phyloP scores from a whole-genome alignment of 176 grass and related monocot genomes.

The Metroxylon sagu region DNA sequence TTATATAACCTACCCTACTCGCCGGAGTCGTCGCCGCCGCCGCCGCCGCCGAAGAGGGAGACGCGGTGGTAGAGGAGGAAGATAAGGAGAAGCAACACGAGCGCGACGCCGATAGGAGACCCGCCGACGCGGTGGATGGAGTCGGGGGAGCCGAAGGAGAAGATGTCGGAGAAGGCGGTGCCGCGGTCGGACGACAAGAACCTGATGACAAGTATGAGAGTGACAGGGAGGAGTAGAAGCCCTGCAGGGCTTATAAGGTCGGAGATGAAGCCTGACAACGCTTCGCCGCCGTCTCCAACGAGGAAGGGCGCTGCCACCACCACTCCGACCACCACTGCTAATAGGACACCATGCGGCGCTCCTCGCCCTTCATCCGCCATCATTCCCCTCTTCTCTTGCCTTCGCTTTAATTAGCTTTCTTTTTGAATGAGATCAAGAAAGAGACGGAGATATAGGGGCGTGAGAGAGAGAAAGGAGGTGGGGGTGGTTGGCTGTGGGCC shows the following conservation, averaged over 20 bases:
- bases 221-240: constrained; percentile 50
- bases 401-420: no score
- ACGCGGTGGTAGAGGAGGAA: constrained; percentile 47
- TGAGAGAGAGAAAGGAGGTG: no score
- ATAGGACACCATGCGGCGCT: constrained; percentile 38
- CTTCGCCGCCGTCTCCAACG: constrained; percentile 36
- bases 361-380: background rate
- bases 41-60: constrained; percentile 31
- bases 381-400: no score
- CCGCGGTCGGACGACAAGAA: constrained; percentile 59
- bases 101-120: constrained; percentile 46
- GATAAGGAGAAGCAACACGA: constrained; percentile 47
- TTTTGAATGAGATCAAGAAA: no score
- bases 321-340: constrained; percentile 45
- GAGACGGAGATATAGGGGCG: no score
- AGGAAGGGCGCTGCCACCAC: constrained; percentile 46
- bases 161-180: constrained; percentile 21
- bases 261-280: constrained; percentile 14
- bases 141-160: constrained; percentile 37
- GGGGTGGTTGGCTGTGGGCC: no score
- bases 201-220: constrained; percentile 64
- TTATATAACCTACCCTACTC: no score
- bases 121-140: constrained; percentile 50
- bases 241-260: constrained; percentile 51
- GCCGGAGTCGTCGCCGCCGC: constrained; percentile 14